Evolutionary conservation across 305 asterid species (phyloP).

Genomic region (Fraxinus ornus): DNA sequence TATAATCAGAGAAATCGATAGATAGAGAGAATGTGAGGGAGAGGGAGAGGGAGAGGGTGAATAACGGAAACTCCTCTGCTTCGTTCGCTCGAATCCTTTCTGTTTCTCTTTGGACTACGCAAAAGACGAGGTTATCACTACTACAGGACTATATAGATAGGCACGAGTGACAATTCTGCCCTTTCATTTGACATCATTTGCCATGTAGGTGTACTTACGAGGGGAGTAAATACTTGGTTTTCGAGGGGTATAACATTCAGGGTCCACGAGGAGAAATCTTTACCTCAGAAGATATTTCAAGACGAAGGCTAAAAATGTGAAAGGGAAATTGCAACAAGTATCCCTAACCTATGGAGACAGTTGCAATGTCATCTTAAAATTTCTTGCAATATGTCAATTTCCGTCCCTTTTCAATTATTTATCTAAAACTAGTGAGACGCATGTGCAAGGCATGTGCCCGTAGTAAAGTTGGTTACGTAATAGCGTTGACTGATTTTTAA

Average conservation of each 20-base stretch:
- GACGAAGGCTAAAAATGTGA: not conserved
- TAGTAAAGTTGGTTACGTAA: too few relatives aligned
- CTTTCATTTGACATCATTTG: constrained; percentile 12
- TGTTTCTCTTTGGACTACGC: constrained; percentile 10
- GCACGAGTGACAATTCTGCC: constrained; percentile 14
- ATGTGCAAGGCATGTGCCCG: too few relatives aligned
- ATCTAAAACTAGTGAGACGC: not conserved
- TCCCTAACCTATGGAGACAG: not conserved
- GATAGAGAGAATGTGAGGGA: not conserved
- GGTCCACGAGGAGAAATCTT: not conserved
- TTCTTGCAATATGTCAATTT: not conserved
- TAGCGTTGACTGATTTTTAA: too few relatives aligned
- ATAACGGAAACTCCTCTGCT: constrained; percentile 37
- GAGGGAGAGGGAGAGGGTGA: constrained; percentile 10
- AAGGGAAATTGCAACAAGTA: not conserved
- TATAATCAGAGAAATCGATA: constrained; percentile 18
- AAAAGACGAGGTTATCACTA: constrained; percentile 17
- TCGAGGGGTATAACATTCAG: not conserved
- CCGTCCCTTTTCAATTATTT: not conserved
- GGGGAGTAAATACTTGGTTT: not conserved
- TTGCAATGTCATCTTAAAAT: not conserved
- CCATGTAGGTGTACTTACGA: not conserved
- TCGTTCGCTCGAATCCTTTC: constrained; percentile 26
- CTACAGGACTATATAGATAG: constrained; percentile 4
- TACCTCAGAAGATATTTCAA: not conserved